phyloP scores from a whole-genome alignment of 108 stramenopile species.

The Phaeodactylum tricornutum region DNA sequence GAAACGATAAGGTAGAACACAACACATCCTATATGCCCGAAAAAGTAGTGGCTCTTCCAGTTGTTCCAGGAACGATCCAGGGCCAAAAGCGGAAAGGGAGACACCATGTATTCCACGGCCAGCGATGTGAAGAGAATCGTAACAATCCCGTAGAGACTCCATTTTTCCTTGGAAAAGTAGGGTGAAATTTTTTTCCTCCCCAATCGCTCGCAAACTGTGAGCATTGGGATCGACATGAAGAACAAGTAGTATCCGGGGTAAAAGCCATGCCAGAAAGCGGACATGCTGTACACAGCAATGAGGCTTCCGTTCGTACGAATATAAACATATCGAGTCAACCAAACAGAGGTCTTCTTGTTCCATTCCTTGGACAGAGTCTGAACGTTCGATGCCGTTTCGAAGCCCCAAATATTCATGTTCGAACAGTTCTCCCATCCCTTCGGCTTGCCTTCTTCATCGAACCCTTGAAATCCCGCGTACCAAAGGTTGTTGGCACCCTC shows the following conservation, averaged over 20 bases:
- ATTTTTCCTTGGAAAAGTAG: conserved; percentile 56
- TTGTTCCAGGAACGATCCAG: conserved; percentile 42
- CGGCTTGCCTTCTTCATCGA: conserved; percentile 67
- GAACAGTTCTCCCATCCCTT: conserved; percentile 83
- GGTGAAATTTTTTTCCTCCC: conserved; percentile 82
- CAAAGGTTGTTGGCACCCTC: conserved; percentile 86
- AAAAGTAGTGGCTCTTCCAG: conserved; percentile 73
- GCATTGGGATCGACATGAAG: conserved; percentile 81
- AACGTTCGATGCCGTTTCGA: conserved; percentile 86
- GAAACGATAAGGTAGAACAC: conserved; percentile 48
- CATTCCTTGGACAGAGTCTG: conserved; percentile 74
- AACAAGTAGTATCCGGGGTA: conserved; percentile 96
- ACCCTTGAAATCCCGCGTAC: conserved; percentile 92
- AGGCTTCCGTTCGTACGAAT: conserved; percentile 80
- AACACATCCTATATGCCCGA: conserved; percentile 65
- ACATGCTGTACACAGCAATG: conserved; percentile 79
- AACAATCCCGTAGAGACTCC: conserved; percentile 61
- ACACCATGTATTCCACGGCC: conserved; percentile 68
- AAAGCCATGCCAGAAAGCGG: conserved; percentile 96
- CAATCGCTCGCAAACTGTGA: conserved; percentile 72
- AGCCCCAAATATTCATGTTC: conserved; percentile 89
- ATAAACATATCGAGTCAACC: conserved; percentile 94
- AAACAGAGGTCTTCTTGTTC: conserved; percentile 94
- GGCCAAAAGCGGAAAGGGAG: conserved; percentile 67
- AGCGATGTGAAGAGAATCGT: conserved; percentile 58